Conservation (phyloP, 306 rosid species). For the Datisca glomerata region DNA sequence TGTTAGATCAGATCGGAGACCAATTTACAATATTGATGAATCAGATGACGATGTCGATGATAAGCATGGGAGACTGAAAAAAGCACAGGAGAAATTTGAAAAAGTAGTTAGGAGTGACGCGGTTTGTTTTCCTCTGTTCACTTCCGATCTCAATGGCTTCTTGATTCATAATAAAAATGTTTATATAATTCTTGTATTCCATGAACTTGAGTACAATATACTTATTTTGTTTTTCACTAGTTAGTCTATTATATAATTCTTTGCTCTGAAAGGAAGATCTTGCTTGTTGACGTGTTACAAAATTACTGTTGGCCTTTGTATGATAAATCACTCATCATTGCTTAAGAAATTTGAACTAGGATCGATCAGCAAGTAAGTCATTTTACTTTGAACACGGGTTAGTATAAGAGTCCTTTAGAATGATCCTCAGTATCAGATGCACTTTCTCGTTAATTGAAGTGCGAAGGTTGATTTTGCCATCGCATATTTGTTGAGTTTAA, state of each 20-base stretch:
- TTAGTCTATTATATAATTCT: no score
- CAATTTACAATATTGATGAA: slow-evolving; percentile 75
- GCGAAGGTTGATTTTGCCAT: background rate
- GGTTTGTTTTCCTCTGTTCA: slow-evolving; percentile 35
- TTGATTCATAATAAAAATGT: no score
- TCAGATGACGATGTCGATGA: slow-evolving; percentile 86
- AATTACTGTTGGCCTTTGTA: no score
- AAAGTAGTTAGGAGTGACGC: slow-evolving; percentile 69
- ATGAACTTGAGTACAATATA: no score
- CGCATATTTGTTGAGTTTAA: background rate
- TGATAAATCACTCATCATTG: no score
- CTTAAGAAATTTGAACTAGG: no score
- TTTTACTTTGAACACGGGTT: no score
- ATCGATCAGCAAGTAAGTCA: no score
- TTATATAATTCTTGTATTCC: no score
- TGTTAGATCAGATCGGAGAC: slow-evolving; percentile 86
- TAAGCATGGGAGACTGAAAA: slow-evolving; percentile 43
- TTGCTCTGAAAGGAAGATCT: background rate
- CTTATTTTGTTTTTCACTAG: no score
- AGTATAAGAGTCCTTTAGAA: slow-evolving; percentile 7
- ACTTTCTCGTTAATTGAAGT: background rate
- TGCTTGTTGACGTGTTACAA: no score
- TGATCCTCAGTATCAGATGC: background rate
- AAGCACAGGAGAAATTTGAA: slow-evolving; percentile 48
- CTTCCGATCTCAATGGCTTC: no score